Evolutionary conservation across 805 yeast species (phyloP).

Genomic region (Groenewaldozyma tartarivorans): DNA sequence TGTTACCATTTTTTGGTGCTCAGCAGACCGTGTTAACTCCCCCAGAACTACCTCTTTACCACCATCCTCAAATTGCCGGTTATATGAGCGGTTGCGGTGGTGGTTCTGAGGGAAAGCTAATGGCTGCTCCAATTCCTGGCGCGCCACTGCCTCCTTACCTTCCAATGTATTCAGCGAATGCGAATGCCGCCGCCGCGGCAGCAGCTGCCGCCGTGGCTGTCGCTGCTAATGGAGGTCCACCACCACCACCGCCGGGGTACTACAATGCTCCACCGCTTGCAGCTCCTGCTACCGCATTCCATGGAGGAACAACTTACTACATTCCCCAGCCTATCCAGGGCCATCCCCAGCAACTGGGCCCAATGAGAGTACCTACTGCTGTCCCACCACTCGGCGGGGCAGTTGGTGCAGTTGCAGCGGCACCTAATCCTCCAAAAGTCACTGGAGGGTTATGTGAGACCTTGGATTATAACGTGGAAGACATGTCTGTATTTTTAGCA

Average conservation of each 20-base stretch:
- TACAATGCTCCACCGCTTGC: background rate
- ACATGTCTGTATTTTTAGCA: conserved; percentile 73
- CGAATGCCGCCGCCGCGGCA: no score
- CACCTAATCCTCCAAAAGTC: conserved; percentile 6
- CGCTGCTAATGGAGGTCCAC: no score
- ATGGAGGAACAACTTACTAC: background rate
- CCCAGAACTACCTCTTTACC: background rate
- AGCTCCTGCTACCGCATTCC: background rate
- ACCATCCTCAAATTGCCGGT: background rate
- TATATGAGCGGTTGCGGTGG: no score
- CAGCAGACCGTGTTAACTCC: background rate
- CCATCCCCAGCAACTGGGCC: conserved; percentile 5
- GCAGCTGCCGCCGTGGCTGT: no score
- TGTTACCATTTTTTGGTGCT: background rate
- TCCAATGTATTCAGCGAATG: no score
- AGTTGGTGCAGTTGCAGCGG: background rate
- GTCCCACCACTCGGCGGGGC: conserved; percentile 4
- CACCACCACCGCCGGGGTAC: background rate
- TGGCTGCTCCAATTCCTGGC: background rate
- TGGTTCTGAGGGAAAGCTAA: background rate
- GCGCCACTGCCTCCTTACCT: background rate
- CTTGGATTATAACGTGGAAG: conserved; percentile 67
- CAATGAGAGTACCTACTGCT: conserved; percentile 1
- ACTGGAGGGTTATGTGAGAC: conserved; percentile 71
- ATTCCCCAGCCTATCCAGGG: conserved; percentile 2